Conservation (phyloP, 768 basidiomycete species). For the Gymnopilus dilepis region DNA sequence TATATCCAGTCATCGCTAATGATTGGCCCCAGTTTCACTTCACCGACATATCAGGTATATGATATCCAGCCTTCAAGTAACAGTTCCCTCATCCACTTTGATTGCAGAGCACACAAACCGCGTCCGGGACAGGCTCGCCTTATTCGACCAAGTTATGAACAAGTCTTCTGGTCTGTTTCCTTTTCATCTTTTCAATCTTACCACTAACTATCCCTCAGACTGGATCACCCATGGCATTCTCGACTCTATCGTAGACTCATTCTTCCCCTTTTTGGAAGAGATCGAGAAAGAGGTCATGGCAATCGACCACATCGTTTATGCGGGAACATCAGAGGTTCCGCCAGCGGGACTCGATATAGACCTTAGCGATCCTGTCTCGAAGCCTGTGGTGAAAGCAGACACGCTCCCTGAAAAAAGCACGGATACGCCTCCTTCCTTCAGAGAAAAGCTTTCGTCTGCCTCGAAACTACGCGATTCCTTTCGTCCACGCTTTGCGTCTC, state of each 20-base stretch:
- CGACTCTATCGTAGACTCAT: conserved; percentile 93
- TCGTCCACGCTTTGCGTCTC: conserved; percentile 38
- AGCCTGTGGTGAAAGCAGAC: conserved; percentile 1
- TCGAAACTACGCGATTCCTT: conserved; percentile 30
- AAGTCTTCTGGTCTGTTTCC: conserved; percentile 70
- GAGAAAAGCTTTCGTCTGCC: conserved; percentile 26
- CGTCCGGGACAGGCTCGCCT: conserved; percentile 72
- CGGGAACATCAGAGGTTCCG: conserved; percentile 20
- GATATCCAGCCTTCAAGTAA: neutral
- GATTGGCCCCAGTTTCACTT: conserved; percentile 76
- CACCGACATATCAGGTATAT: conserved; percentile 73
- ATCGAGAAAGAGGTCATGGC: conserved; percentile 82
- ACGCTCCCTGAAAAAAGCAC: neutral
- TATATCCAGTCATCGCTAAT: conserved; percentile 5
- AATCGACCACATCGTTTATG: conserved; percentile 74
- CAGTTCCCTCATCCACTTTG: conserved; percentile 8
- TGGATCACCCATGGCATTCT: conserved; percentile 94
- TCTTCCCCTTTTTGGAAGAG: conserved; percentile 83
- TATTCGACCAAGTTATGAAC: conserved; percentile 62
- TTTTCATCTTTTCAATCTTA: neutral
- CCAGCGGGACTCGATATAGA: conserved; percentile 9
- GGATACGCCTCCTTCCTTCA: neutral
- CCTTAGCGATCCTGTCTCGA: neutral
- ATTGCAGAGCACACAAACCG: conserved; percentile 73
- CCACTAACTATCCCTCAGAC: conserved; percentile 49